Conservation (phyloP, 164 flowering plant genomes). For the Tinospora cordifolia region DNA sequence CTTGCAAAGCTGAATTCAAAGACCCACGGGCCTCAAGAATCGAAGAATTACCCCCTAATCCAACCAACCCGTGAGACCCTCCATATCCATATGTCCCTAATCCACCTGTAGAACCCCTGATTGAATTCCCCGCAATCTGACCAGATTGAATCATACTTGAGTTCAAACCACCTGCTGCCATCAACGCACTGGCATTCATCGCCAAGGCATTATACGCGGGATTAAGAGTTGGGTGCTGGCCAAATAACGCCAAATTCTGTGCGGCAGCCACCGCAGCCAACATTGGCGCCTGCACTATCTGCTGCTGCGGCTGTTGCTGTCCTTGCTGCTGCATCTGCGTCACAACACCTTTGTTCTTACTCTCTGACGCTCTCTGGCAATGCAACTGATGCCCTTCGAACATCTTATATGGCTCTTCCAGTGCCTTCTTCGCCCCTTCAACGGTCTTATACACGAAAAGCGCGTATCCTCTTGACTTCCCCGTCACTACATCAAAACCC, state of each 20-base stretch:
- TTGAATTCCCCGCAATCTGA: slow-evolving; percentile 10
- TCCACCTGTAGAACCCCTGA: slow-evolving; percentile 4
- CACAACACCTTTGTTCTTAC: slow-evolving; percentile 13
- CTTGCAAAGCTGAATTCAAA: slow-evolving; percentile 14
- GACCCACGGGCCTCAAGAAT: slow-evolving; percentile 24
- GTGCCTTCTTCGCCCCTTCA: slow-evolving; percentile 38
- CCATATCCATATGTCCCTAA: slow-evolving; percentile 14
- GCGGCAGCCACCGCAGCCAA: slow-evolving; percentile 30
- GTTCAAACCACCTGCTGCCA: slow-evolving; percentile 25
- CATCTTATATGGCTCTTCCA: slow-evolving; percentile 38
- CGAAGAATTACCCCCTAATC: slow-evolving; percentile 18
- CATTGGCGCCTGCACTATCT: slow-evolving; percentile 16
- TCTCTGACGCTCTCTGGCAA: slow-evolving; percentile 31
- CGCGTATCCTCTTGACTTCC: slow-evolving; percentile 43
- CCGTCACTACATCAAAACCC: slow-evolving; percentile 41
- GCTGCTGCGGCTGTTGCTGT: slow-evolving; percentile 5
- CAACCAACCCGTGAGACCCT: slow-evolving; percentile 16
- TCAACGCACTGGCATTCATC: slow-evolving; percentile 16
- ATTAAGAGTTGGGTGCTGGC: slow-evolving; percentile 26
- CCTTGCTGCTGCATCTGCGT: slow-evolving; percentile 6
- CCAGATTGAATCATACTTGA: slow-evolving; percentile 13
- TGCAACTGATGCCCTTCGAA: slow-evolving; percentile 43
- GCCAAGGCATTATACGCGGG: slow-evolving; percentile 27
- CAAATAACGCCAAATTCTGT: slow-evolving; percentile 26
- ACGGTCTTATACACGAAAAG: slow-evolving; percentile 39